A percentile compares a stretch with the other conserved stretches of the same genome.
These are phyloP conservation scores for Monilinia laxa DNA, from an alignment of 2,329 filamentous ascomycete genomes.

Conservation along the genomic window DNA sequence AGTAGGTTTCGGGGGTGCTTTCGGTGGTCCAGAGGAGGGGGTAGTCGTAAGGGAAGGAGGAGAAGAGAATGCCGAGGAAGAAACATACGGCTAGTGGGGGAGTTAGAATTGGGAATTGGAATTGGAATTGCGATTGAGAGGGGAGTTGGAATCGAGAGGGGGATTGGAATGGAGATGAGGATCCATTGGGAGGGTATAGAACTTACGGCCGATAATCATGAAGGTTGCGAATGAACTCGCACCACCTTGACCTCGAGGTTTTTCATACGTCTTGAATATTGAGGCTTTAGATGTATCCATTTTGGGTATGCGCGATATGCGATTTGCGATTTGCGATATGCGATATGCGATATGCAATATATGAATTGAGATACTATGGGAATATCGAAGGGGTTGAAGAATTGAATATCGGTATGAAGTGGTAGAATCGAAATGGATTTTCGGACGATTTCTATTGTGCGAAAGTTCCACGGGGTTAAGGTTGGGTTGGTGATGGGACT, in stretches of 20 bases:
- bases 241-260: slow-evolving; percentile 41
- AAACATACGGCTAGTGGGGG: slow-evolving; percentile 73
- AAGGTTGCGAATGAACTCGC: slow-evolving; percentile 87
- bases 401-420: not conserved
- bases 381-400: not conserved
- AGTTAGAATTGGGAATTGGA: slow-evolving; percentile 14
- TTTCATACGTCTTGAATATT: slow-evolving; percentile 41
- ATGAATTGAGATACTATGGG: not conserved
- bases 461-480: not conserved
- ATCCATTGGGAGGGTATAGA: not conserved
- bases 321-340: not conserved
- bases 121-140: too few relatives aligned
- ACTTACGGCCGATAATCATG: slow-evolving; percentile 89
- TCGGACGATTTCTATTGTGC: slow-evolving; percentile 10
- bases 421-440: not conserved
- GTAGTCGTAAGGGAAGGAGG: slow-evolving; percentile 67
- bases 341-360: not conserved
- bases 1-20: slow-evolving; percentile 65
- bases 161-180: not conserved
- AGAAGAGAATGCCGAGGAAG: slow-evolving; percentile 97
- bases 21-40: slow-evolving; percentile 77
- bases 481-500: too few relatives aligned
- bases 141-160: too few relatives aligned
- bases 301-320: not conserved
- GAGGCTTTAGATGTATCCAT: slow-evolving; percentile 40